Conservation (phyloP, 2,329 filamentous ascomycete species). For the Pseudogymnoascus sp. region DNA sequence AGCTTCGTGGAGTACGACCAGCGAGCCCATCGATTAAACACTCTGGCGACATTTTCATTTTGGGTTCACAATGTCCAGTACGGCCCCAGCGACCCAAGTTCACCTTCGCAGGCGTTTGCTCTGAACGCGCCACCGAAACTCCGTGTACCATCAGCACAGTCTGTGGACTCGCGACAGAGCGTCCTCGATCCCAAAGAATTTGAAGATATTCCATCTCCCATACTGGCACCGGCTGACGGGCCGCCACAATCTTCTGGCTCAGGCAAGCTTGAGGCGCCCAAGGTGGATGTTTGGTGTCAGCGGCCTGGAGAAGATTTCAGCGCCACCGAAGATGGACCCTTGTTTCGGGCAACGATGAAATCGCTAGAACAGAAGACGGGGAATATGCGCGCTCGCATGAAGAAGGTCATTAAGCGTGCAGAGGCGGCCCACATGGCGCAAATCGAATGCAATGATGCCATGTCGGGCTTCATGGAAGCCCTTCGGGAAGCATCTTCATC, state of each 20-base stretch:
- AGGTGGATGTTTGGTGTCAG: conserved; percentile 80
- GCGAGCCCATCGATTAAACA: conserved; percentile 78
- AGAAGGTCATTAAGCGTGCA: conserved; percentile 90
- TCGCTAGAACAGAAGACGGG: conserved; percentile 93
- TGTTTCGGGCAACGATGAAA: conserved; percentile 96
- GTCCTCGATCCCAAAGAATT: conserved; percentile 50
- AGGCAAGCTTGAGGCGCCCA: conserved; percentile 43
- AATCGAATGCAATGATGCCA: conserved; percentile 75
- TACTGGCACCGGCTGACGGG: conserved; percentile 26
- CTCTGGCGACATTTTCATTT: conserved; percentile 86
- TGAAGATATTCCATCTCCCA: conserved; percentile 39
- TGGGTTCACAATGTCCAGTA: conserved; percentile 54
- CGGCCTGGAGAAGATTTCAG: conserved; percentile 80
- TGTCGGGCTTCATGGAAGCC: conserved; percentile 74
- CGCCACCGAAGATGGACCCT: conserved; percentile 80
- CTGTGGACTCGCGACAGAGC: conserved; percentile 74
- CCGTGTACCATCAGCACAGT: conserved; percentile 79
- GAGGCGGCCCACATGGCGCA: conserved; percentile 79
- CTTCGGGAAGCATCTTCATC: conserved; percentile 80
- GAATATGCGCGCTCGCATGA: conserved; percentile 89
- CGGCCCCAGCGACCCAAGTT: conserved; percentile 50
- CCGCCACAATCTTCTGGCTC: not conserved
- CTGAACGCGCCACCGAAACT: conserved; percentile 66
- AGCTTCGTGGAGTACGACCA: conserved; percentile 98
- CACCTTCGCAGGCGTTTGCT: conserved; percentile 56